Evolutionary conservation across 768 basidiomycete species (phyloP).

Genomic region (Dacryopinax primogenitus): DNA sequence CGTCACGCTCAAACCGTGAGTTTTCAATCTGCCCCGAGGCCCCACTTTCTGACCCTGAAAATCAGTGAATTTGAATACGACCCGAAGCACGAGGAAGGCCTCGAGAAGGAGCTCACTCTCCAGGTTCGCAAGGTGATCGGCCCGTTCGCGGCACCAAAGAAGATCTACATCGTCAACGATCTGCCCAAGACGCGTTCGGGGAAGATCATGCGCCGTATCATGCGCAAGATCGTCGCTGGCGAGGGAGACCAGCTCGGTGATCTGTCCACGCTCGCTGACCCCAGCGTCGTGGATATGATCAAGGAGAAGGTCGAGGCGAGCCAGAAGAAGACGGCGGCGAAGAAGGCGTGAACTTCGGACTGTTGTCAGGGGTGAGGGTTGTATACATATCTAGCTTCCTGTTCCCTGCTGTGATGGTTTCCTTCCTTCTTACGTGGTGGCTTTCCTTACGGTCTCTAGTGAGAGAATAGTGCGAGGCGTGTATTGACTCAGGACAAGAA

Average conservation of each 20-base stretch:
- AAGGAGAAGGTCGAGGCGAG: slow-evolving; percentile 48
- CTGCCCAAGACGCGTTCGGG: slow-evolving; percentile 91
- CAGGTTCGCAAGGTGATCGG: slow-evolving; percentile 97
- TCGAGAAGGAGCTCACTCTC: slow-evolving; percentile 77
- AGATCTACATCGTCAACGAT: slow-evolving; percentile 68
- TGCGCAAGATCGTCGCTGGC: slow-evolving; percentile 91
- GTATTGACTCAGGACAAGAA: neutral
- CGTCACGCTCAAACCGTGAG: slow-evolving; percentile 86
- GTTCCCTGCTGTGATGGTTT: neutral
- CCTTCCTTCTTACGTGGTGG: neutral
- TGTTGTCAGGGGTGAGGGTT: neutral
- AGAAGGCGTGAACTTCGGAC: slow-evolving; percentile 1
- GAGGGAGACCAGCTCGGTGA: slow-evolving; percentile 95
- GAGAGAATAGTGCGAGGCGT: neutral
- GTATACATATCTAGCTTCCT: neutral
- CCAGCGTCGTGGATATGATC: slow-evolving; percentile 69
- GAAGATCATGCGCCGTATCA: slow-evolving; percentile 93
- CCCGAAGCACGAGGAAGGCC: slow-evolving; percentile 48
- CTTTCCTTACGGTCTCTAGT: neutral
- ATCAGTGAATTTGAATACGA: slow-evolving; percentile 69
- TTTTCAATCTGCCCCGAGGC: slow-evolving; percentile 14
- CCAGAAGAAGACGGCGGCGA: neutral
- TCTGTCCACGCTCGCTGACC: slow-evolving; percentile 85
- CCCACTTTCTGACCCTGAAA: neutral
- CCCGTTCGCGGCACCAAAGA: slow-evolving; percentile 94